phyloP scores from a whole-genome alignment of 306 rosid species.

The Casuarina glauca region DNA sequence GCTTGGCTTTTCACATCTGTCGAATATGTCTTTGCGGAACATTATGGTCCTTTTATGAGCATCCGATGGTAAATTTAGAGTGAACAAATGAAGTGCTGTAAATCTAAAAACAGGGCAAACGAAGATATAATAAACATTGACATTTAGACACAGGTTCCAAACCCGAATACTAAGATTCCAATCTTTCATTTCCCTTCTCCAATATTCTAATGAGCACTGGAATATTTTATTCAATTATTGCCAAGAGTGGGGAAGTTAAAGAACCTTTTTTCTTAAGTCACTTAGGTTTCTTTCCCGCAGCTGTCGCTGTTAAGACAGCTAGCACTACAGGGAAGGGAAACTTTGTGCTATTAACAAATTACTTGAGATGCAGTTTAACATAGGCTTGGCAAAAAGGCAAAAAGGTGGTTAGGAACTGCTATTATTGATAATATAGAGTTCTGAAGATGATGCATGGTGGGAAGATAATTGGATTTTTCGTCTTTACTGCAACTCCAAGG shows the following conservation, averaged over 20 bases:
- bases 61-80: too few relatives aligned
- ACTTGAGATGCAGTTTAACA: conserved; percentile 6
- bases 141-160: too few relatives aligned
- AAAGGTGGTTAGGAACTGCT: conserved; percentile 1
- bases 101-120: too few relatives aligned
- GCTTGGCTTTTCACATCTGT: too few relatives aligned
- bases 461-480: background rate
- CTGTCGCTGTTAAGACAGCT: conserved; percentile 43
- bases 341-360: background rate
- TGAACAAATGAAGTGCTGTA: too few relatives aligned
- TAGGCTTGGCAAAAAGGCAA: background rate
- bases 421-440: background rate
- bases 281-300: conserved; percentile 32
- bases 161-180: background rate
- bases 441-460: background rate
- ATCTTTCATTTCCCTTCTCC: background rate
- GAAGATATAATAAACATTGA: too few relatives aligned
- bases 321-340: conserved; percentile 14
- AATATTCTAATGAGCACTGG: conserved; percentile 6
- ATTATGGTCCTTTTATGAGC: too few relatives aligned
- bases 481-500: background rate
- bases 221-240: background rate
- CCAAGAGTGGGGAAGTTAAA: conserved; percentile 36
- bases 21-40: too few relatives aligned
- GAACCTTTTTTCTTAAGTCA: conserved; percentile 24